Base-by-base conservation (phyloP, 2,329 filamentous ascomycete species). In the Ascochyta koolunga region DNA sequence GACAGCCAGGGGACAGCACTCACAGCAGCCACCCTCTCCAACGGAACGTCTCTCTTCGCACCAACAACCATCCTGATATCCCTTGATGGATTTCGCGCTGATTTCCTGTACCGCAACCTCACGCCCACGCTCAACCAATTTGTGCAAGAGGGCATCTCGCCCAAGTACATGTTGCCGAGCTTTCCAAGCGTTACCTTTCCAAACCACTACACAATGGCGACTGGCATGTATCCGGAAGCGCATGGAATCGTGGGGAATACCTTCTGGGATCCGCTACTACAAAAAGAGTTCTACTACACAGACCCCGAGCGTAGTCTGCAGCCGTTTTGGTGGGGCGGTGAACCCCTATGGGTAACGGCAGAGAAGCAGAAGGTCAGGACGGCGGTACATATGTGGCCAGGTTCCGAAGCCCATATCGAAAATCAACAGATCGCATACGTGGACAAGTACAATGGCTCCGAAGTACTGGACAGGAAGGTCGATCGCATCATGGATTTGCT, bases 301-400 rank as follows among this genome's bases (percentile, higher is more conserved):
- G 85, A 96, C 66, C 86, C 90, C 0, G 72, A 79, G 1, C 82
- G 85, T 50, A 95, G 91, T 61, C 84, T 96, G 76, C 86, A 93
- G 61, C 80, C 90, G 1, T 91, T 93, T 71, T 99, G 95, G 93
- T 99, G 95, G 93, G 87, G 84, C 35, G 95, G 92, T 3, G 92
- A 98, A 72, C 95, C 95, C 0, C 81, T 99, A 25, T 99, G 95
- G 95, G 88, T 89, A 22, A 96, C 93, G 1, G 93, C 93, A 5
- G 95, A 98, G 78, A 85, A 84, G 52, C 89, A 91, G 63, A 89
- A 89, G 5, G 80, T 96, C 27, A 84, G 85, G 51, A 86, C 88
- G 25, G 95, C 91, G 0, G 86, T 99, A 22, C 95, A 99, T 73
- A 99, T 99, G 95, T 99, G 95, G 95, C 95, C 95, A 1, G 95